Percentiles rank a stretch among this genome's conserved stretches.
These are phyloP conservation scores for Candida boleticola DNA, from an alignment of 805 yeast species.

Conservation along the genomic window DNA sequence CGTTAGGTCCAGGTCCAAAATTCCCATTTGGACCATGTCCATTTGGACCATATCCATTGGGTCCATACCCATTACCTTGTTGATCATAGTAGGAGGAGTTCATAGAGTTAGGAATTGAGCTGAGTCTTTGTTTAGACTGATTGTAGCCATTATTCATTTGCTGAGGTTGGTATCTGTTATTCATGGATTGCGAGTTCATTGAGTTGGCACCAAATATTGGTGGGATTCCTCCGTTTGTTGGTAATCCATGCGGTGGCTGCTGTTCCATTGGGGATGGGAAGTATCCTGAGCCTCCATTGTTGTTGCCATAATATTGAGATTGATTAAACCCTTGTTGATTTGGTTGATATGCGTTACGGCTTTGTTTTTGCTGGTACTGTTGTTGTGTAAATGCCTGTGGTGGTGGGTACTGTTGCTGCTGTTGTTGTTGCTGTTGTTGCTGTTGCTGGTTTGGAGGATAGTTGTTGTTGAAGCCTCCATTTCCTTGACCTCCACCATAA, in stretches of 20 bases:
- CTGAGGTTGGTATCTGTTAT: slow-evolving; percentile 14
- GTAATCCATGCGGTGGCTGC: slow-evolving; percentile 31
- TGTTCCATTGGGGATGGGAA: slow-evolving; percentile 20
- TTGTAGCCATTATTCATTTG: slow-evolving; percentile 12
- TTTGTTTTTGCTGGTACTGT: slow-evolving; percentile 4
- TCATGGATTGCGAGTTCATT: slow-evolving; percentile 7
- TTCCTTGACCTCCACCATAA: background rate
- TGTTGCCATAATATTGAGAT: slow-evolving; percentile 2
- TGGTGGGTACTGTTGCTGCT: slow-evolving; percentile 3
- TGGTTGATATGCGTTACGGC: background rate
- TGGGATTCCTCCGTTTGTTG: slow-evolving; percentile 24
- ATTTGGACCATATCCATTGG: slow-evolving; percentile 1
- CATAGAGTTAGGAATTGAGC: slow-evolving; percentile 14
- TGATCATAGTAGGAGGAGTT: slow-evolving; percentile 11
- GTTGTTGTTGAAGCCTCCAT: slow-evolving; percentile 1
- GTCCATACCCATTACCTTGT: slow-evolving; percentile 6
- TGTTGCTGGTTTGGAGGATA: slow-evolving; percentile 10
- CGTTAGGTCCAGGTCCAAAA: background rate
- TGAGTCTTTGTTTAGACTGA: slow-evolving; percentile 11
- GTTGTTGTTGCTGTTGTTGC: slow-evolving; percentile 7
- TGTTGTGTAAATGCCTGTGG: slow-evolving; percentile 5
- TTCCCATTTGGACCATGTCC: background rate
- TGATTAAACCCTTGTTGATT: background rate
- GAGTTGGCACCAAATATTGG: slow-evolving; percentile 21
- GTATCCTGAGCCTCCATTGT: slow-evolving; percentile 3